These are phyloP conservation scores for Tuber microsphaerosporum DNA, from an alignment of 495 filamentous ascomycete species.

Conservation along the genomic window DNA sequence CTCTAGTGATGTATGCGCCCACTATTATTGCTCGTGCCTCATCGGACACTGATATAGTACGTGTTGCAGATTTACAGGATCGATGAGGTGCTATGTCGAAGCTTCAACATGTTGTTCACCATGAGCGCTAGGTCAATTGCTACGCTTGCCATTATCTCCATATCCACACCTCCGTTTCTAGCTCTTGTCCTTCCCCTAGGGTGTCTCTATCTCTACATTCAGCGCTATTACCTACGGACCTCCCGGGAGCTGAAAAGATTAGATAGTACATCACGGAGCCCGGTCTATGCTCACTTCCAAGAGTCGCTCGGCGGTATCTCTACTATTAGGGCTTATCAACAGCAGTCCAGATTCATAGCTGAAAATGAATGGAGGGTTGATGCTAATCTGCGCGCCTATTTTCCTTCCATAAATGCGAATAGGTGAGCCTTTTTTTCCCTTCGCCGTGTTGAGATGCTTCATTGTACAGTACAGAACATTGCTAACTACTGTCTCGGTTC, in stretches of 20 bases:
- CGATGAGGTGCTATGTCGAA: slow-evolving; percentile 87
- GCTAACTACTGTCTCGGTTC: slow-evolving; percentile 30
- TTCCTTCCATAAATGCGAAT: slow-evolving; percentile 92
- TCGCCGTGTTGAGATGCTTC: slow-evolving; percentile 9
- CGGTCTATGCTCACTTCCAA: slow-evolving; percentile 97
- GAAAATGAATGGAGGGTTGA: slow-evolving; percentile 99
- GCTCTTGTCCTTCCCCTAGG: slow-evolving; percentile 71
- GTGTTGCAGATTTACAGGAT: slow-evolving; percentile 77
- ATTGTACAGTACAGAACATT: slow-evolving; percentile 18
- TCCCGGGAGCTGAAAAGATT: slow-evolving; percentile 93
- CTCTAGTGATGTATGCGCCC: slow-evolving; percentile 54
- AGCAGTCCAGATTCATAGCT: slow-evolving; percentile 74
- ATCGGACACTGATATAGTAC: slow-evolving; percentile 34
- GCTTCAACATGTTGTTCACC: slow-evolving; percentile 89
- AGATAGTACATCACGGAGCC: slow-evolving; percentile 89
- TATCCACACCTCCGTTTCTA: slow-evolving; percentile 73
- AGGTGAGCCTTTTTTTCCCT: slow-evolving; percentile 34
- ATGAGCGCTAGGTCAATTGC: slow-evolving; percentile 79
- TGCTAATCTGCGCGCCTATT: slow-evolving; percentile 89
- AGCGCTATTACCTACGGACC: slow-evolving; percentile 93
- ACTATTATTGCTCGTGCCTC: slow-evolving; percentile 28
- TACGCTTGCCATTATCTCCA: slow-evolving; percentile 77
- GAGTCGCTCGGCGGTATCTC: slow-evolving; percentile 90
- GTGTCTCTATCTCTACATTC: slow-evolving; percentile 82
- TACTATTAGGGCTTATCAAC: slow-evolving; percentile 94